Evolutionary conservation across 208 protist genomes (phyloP).

Genomic region (Leishmania aethiopica): DNA sequence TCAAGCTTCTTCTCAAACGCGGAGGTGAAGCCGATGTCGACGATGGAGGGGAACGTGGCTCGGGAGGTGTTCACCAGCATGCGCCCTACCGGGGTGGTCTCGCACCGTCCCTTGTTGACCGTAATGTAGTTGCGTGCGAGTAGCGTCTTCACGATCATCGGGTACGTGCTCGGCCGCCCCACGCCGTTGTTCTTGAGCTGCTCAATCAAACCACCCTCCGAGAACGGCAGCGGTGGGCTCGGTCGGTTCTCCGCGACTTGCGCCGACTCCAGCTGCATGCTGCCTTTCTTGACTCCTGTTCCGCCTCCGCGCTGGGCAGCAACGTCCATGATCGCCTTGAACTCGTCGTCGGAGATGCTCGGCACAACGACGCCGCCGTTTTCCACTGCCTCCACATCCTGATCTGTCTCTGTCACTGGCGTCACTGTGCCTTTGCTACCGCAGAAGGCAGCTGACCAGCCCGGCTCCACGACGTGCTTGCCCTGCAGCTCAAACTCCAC

Average conservation of each 20-base stretch:
- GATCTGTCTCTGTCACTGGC: conserved; percentile 26
- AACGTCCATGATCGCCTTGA: conserved; percentile 65
- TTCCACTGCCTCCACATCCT: conserved; percentile 56
- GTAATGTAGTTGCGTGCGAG: conserved; percentile 84
- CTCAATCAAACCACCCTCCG: conserved; percentile 86
- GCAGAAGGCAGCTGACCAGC: conserved; percentile 84
- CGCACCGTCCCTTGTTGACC: conserved; percentile 78
- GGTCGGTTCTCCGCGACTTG: conserved; percentile 65
- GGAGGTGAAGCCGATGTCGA: conserved; percentile 90
- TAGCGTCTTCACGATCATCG: conserved; percentile 90
- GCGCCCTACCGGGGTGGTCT: conserved; percentile 80
- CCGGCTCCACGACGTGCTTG: conserved; percentile 71
- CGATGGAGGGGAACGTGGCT: conserved; percentile 87
- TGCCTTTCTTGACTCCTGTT: conserved; percentile 4
- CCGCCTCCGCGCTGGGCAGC: conserved; percentile 8
- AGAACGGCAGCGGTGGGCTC: conserved; percentile 71
- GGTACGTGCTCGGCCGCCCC: conserved; percentile 90
- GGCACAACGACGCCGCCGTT: conserved; percentile 58
- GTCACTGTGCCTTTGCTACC: conserved; percentile 10
- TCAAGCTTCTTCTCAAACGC: conserved; percentile 90
- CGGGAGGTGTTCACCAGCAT: conserved; percentile 74
- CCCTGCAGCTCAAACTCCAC: conserved; percentile 71
- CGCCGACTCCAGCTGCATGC: conserved; percentile 37
- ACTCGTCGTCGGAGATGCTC: conserved; percentile 83
- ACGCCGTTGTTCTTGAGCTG: conserved; percentile 89